Evolutionary conservation across 257 asterid genomes (phyloP), one percentile per base, ranked within the genome.

Genomic region (Cynanchum wilfordii): DNA sequence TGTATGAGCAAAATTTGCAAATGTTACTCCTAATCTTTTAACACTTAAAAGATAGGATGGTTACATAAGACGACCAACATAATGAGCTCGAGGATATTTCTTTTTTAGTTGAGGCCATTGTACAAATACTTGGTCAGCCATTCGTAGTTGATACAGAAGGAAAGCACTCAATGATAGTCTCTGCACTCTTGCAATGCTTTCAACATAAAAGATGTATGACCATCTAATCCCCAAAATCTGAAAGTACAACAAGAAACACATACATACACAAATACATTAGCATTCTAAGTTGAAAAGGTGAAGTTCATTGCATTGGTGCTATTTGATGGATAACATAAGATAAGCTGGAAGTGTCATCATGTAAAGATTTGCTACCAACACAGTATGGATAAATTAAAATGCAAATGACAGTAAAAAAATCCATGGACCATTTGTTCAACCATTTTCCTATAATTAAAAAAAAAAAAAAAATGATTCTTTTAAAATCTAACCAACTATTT

Each of bases 101-200:
- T 66, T 62, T 87, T 94, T 83, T 29, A 94, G 81, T 74, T 91
- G 93, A 13, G 95, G 96, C 98, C 98, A 94, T 72, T 94, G 98
- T 79, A 91, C 98, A 74, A 91, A 94, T 49, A 94, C 68, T 59
- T 89, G 96, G 84, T 91, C 99, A 72, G 88, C 97, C 86, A 94
- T 85, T 47, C 79, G 82, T 65, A 94, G 86, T 55, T 89, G 85
- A 87, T 91, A 91, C 56, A 89, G 92, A 78, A 92, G 88, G 81
- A 89, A 76, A 19, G 90, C 96, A 29, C 97, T 94, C 84, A 94
- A 81, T 30, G 98, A 94, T 55, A 91, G 89, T 89, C 85, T 88
- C 85, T 70, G 85, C 49, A 94, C 98, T 86, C 97, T 87, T 65
- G 97, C 98, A 78, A 94, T 94, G 88, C 98, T 94, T 84, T 89